A percentile compares a stretch with the other conserved stretches of the same genome.
These are phyloP conservation scores for Cryptococcus maquisensis DNA, from an alignment of 1,284 basidiomycete genomes.

Conservation along the genomic window DNA sequence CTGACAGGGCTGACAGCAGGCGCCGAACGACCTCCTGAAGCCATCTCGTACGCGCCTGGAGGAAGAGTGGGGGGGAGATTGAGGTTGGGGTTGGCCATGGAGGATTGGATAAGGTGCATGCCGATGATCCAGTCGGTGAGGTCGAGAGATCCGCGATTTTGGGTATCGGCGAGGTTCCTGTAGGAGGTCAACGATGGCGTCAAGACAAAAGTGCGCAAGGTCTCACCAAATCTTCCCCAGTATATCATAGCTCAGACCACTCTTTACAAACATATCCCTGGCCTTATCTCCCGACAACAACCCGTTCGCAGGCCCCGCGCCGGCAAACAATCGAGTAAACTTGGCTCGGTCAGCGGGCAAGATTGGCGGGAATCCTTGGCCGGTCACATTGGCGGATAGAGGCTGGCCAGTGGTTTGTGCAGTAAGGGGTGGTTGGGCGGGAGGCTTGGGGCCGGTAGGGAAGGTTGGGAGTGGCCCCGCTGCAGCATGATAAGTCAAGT, in stretches of 20 bases:
- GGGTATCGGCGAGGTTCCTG: conserved; percentile 92
- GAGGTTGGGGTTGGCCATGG: conserved; percentile 75
- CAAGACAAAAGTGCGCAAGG: background rate
- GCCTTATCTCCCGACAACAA: conserved; percentile 82
- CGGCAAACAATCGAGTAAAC: conserved; percentile 73
- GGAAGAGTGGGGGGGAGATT: conserved; percentile 75
- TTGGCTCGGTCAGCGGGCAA: conserved; percentile 74
- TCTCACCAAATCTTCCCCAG: conserved; percentile 88
- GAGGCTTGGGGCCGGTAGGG: conserved; percentile 60
- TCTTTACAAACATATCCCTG: conserved; percentile 87
- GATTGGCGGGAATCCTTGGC: conserved; percentile 58
- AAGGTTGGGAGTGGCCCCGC: conserved; percentile 79
- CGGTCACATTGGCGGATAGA: conserved; percentile 49
- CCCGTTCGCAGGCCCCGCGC: conserved; percentile 68
- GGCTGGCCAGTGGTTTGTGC: conserved; percentile 17
- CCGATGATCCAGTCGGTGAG: conserved; percentile 90
- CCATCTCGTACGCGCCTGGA: conserved; percentile 86
- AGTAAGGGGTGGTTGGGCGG: conserved; percentile 22
- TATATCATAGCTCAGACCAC: conserved; percentile 81
- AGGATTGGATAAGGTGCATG: conserved; percentile 86
- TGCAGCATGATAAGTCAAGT: conserved; percentile 38
- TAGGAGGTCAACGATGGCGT: background rate
- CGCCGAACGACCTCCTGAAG: conserved; percentile 54
- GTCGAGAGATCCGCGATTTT: conserved; percentile 84
- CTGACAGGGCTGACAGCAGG: conserved; percentile 14